Base-by-base conservation (phyloP, 108 stramenopile species). In the Pseudonitzschia multiseries region DNA sequence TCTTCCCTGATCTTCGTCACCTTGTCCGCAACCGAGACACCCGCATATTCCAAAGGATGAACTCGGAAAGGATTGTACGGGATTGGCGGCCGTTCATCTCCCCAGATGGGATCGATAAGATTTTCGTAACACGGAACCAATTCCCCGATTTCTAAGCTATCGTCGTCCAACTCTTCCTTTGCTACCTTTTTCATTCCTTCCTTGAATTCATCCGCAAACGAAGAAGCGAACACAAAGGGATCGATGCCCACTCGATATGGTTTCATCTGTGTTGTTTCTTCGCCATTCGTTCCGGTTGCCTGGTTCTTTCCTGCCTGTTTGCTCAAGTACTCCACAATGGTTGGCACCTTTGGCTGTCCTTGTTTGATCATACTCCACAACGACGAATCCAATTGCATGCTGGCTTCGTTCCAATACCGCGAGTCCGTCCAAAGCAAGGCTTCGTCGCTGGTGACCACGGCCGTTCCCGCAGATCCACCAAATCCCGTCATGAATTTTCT, bases 401-500 rank as follows among this genome's bases (percentile, higher is more conserved):
- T 65, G 14, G 99, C 99, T 82, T 99, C 98, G 67, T 95, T 89
- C 79, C 87, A 96, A 70, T 99, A 99, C 29, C 99, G 73, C 0
- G 96, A 96, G 69, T 98, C 98, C 0, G 98, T 98, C 97, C 97
- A 99, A 57, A 98, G 75, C 68, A 57, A 43, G 56, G 80, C 83
- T 10, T 67, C 77, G 21, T 75, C 65, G 9, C 44, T 44, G 4
- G 66, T 36, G 15, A 99, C 89, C 24, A 99, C 77, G 8, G 97
- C 98, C 8, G 98, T 99, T 8, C 99, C 99, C 2, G 97, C 97
- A 65, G 85, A 87, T 13, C 99, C 99, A 29, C 89, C 87, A 81
- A 99, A 99, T 43, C 89, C 91, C 9, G 91, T 85, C 57, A 98
- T 26, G 77, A 87, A 99, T 50, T 74, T 87, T n/a, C 98, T 76